Evolutionary conservation across 2,329 filamentous ascomycete species (phyloP).

Genomic region (Penicillium sp.): DNA sequence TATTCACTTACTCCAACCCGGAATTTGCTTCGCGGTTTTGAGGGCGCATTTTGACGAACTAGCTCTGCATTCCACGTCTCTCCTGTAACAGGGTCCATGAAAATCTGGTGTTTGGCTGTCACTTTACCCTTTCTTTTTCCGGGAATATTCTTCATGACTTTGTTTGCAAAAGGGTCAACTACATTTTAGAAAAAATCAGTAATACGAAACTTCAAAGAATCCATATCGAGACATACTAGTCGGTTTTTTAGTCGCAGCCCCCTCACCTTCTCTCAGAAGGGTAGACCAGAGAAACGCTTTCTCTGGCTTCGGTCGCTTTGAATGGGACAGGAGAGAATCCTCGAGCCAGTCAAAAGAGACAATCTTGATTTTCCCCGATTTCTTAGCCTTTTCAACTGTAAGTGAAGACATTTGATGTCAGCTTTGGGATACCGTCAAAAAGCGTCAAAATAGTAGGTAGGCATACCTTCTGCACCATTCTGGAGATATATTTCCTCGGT

Average conservation of each 20-base stretch:
- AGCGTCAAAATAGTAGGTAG: not conserved
- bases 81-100: conserved; percentile 56
- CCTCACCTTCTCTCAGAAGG: conserved; percentile 25
- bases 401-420: conserved; percentile 7
- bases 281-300: conserved; percentile 40
- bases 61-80: conserved; percentile 66
- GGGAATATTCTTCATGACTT: not conserved
- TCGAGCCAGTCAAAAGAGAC: conserved; percentile 50
- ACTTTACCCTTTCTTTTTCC: not conserved
- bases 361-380: conserved; percentile 41
- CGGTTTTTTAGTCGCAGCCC: not conserved
- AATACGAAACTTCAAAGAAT: not conserved
- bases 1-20: conserved; percentile 55
- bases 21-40: conserved; percentile 57
- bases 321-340: conserved; percentile 41
- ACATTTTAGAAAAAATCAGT: not conserved
- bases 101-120: conserved; percentile 65
- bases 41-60: conserved; percentile 50
- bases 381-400: conserved; percentile 43
- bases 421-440: conserved; percentile 5
- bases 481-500: conserved; percentile 61
- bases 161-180: conserved; percentile 2
- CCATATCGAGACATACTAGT: not conserved
- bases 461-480: conserved; percentile 42
- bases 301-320: conserved; percentile 34